Conservation (phyloP, 192 early-diverging fungal species). For the Rhizoclosmatium globosum region DNA sequence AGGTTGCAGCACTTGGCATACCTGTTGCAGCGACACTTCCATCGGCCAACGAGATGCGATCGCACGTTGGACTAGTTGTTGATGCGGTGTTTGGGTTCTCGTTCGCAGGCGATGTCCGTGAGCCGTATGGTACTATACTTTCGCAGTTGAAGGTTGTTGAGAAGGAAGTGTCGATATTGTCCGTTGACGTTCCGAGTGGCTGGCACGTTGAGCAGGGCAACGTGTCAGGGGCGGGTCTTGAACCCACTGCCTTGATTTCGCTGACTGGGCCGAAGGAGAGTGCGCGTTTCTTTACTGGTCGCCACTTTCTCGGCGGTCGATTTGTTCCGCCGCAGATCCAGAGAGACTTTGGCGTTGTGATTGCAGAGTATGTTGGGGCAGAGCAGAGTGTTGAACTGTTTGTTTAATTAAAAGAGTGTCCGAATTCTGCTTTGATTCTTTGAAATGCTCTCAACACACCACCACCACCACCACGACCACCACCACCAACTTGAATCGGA, state of each 20-base stretch:
- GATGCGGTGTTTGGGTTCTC: constrained; percentile 93
- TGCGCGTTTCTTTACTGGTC: constrained; percentile 74
- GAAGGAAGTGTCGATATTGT: constrained; percentile 58
- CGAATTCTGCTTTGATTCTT: no score
- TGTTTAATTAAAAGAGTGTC: neutral
- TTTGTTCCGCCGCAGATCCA: constrained; percentile 85
- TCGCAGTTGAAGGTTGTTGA: constrained; percentile 33
- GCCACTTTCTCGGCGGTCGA: constrained; percentile 82
- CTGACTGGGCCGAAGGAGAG: constrained; percentile 91
- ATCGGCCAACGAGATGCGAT: constrained; percentile 37
- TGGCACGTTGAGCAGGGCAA: constrained; percentile 92
- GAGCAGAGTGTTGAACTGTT: constrained; percentile 63
- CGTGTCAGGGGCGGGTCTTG: constrained; percentile 56
- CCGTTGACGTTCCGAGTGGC: constrained; percentile 93
- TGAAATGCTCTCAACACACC: no score
- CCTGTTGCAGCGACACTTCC: constrained; percentile 61
- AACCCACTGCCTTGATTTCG: constrained; percentile 88
- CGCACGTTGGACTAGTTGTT: constrained; percentile 71
- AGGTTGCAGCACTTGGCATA: constrained; percentile 74
- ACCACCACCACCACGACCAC: no score
- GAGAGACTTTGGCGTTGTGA: constrained; percentile 61
- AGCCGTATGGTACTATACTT: constrained; percentile 78
- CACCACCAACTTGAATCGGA: no score
- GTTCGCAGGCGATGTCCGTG: constrained; percentile 66
- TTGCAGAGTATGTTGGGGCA: constrained; percentile 75